A percentile compares a stretch with the other conserved stretches of the same genome.
phyloP scores from a whole-genome alignment of 805 yeast species.

The Candida tallmaniae region DNA sequence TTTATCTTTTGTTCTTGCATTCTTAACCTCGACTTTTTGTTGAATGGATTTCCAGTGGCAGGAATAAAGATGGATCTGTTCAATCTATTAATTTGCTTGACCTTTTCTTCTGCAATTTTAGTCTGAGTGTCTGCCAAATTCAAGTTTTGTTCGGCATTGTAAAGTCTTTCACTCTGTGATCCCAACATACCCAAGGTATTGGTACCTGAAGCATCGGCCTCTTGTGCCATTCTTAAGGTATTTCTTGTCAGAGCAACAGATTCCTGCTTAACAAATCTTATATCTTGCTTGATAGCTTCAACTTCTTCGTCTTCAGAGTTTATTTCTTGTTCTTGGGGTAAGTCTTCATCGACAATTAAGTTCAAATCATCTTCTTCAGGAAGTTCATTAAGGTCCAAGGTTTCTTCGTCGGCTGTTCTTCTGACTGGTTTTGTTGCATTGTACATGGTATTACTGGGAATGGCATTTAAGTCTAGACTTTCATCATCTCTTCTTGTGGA shows the following conservation, averaged over 20 bases:
- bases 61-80: slow-evolving; percentile 82
- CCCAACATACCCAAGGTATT: slow-evolving; percentile 92
- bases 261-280: slow-evolving; percentile 79
- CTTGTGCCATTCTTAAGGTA: slow-evolving; percentile 55
- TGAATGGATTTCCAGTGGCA: slow-evolving; percentile 77
- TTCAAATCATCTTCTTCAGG: slow-evolving; percentile 37
- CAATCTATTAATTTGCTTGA: slow-evolving; percentile 69
- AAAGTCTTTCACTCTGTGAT: slow-evolving; percentile 83
- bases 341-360: slow-evolving; percentile 30
- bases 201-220: slow-evolving; percentile 42
- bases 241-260: slow-evolving; percentile 82
- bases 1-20: slow-evolving; percentile 70
- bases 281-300: slow-evolving; percentile 78
- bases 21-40: slow-evolving; percentile 67
- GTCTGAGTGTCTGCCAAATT: slow-evolving; percentile 79
- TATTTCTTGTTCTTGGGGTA: slow-evolving; percentile 36
- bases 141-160: slow-evolving; percentile 72
- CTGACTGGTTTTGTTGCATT: slow-evolving; percentile 19
- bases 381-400: slow-evolving; percentile 28
- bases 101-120: slow-evolving; percentile 76
- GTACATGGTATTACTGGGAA: slow-evolving; percentile 27
- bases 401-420: slow-evolving; percentile 18
- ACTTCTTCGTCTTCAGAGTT: slow-evolving; percentile 82
- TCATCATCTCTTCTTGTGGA: slow-evolving; percentile 21
- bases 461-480: slow-evolving; percentile 34